Base-by-base conservation (phyloP, 2,329 filamentous ascomycete species). In the Fusarium circinatum region DNA sequence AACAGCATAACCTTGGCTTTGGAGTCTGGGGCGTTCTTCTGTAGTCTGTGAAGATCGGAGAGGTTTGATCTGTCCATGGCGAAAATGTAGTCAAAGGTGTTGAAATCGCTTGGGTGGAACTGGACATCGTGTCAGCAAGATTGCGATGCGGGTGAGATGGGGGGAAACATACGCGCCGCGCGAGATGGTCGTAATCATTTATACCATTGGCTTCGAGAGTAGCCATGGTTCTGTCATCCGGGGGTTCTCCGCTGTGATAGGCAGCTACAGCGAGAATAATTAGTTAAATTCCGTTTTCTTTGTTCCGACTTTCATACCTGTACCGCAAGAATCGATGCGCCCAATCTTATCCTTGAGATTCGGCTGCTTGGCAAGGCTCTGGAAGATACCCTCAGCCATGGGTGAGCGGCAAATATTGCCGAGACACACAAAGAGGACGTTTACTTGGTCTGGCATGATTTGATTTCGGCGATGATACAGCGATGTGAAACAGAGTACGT, bases 301-400 rank as follows among this genome's bases (percentile, higher is more conserved):
- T 42, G 3, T 11, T 55, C 22, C 6, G n/a, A 39, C 49, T 32
- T 51, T 56, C 65, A 44, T 63, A 88, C 88, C 90, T 24, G 96
- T 99, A 56, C 96, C 96, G 82, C 94, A 96, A 14, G 94, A 97
- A 82, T 98, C 96, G 75, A 98, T 90, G 68, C 85, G 85, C 22
- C 84, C 85, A 79, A 98, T 90, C 68, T 86, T 84, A 52, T 83
- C 85, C 77, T 88, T 85, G 78, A 90, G 90, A 30, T 89, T 86
- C 52, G 88, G 83, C 76, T 92, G 89, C 75, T 89, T 86, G 45
- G 88, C 88, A 45, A 96, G 85, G 68, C 91, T 89, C 66, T 91
- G 90, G 84, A 99, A 98, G 74, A 98, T 93, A 56, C 94, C 96
- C 86, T 98, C 96, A 51, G 95, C 94, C 96, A 99, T 98, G 38